A percentile compares a stretch with the other conserved stretches of the same genome.
These are phyloP conservation scores for Pseudogymnoascus sp. DNA, from an alignment of 2,329 filamentous ascomycete species.

Conservation along the genomic window DNA sequence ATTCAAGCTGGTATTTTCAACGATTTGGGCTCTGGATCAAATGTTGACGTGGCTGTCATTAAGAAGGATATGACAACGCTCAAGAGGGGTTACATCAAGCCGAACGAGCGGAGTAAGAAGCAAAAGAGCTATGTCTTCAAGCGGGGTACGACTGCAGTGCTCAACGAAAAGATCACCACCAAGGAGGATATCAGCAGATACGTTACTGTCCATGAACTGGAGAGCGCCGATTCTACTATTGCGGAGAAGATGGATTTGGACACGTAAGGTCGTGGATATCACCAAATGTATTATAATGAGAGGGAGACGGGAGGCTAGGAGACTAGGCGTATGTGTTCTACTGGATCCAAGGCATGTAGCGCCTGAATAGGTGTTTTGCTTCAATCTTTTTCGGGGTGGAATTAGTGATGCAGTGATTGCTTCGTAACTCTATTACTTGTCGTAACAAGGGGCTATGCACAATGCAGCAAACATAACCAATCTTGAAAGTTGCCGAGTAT, in stretches of 20 bases:
- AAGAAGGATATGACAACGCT: constrained; percentile 91
- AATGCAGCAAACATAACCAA: neutral
- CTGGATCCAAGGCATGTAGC: neutral
- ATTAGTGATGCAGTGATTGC: neutral
- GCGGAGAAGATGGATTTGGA: constrained; percentile 65
- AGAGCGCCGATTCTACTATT: constrained; percentile 42
- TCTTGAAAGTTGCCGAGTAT: neutral
- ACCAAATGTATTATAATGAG: constrained; percentile 8
- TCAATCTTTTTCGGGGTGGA: neutral
- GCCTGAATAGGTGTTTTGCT: constrained; percentile 4
- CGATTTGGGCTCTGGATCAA: constrained; percentile 92
- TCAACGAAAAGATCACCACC: constrained; percentile 93
- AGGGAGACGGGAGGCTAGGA: constrained; percentile 4
- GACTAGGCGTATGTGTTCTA: constrained; percentile 7
- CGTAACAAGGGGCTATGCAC: neutral
- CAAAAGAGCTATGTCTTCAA: constrained; percentile 87
- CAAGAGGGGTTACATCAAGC: constrained; percentile 85
- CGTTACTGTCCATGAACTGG: constrained; percentile 81
- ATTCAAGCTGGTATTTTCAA: constrained; percentile 98
- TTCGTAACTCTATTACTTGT: neutral
- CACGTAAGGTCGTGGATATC: constrained; percentile 33
- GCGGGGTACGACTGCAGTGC: constrained; percentile 85
- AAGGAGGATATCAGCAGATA: constrained; percentile 93
- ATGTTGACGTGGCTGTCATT: constrained; percentile 95
- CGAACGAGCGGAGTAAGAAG: constrained; percentile 87